Percentiles rank a stretch among this genome's conserved stretches.
Conservation (phyloP, 2,329 filamentous ascomycete species). For the Cercospora zeina region DNA sequence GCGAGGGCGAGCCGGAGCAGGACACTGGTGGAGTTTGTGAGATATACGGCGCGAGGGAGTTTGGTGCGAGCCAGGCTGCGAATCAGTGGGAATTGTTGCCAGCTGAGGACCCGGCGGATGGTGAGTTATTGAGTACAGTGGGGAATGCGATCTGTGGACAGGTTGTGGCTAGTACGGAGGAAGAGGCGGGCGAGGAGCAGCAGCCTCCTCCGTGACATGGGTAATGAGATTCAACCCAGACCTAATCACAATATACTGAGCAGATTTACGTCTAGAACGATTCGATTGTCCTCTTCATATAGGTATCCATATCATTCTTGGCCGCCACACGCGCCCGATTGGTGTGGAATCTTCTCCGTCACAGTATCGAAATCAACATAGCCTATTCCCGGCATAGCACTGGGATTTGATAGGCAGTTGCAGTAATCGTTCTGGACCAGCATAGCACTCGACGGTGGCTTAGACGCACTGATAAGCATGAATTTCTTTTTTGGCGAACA, state of each 20-base stretch:
- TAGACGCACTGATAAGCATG: not conserved
- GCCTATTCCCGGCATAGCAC: no score
- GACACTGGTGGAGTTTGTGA: not conserved
- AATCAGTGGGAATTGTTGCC: not conserved
- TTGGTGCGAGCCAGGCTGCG: not conserved
- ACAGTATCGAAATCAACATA: no score
- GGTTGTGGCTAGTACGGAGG: not conserved
- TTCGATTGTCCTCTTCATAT: not conserved
- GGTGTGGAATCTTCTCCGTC: not conserved
- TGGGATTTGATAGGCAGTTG: no score
- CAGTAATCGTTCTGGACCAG: no score
- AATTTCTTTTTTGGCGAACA: not conserved
- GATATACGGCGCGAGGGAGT: not conserved
- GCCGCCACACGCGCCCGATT: not conserved
- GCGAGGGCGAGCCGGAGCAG: not conserved
- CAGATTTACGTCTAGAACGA: no score
- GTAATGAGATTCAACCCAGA: not conserved
- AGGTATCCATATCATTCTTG: not conserved
- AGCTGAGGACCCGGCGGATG: not conserved
- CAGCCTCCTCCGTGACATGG: not conserved
- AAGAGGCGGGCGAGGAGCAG: not conserved
- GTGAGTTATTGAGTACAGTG: not conserved
- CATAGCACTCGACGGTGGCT: no score
- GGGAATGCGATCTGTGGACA: slow-evolving; percentile 1
- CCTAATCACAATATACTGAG: not conserved